These are phyloP conservation scores for Drosera capensis DNA, from an alignment of 148 eudicot genomes.

Conservation along the genomic window DNA sequence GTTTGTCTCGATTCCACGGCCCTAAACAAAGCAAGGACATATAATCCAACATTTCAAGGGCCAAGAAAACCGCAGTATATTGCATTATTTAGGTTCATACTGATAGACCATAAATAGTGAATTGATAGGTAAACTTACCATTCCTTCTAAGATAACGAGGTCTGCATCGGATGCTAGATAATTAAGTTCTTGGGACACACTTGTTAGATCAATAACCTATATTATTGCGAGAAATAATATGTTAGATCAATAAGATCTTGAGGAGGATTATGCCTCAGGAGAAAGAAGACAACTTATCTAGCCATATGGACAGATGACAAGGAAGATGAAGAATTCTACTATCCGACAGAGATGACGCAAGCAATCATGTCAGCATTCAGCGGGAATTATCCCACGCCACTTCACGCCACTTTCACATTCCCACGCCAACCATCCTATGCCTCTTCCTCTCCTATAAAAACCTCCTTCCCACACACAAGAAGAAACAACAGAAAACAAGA, in stretches of 20 bases:
- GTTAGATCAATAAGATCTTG: slow-evolving; percentile 5
- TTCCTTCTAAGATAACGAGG: slow-evolving; percentile 88
- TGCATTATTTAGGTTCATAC: not conserved
- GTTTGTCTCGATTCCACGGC: slow-evolving; percentile 98
- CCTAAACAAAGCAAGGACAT: slow-evolving; percentile 29
- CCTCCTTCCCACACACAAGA: no score
- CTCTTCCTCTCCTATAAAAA: no score
- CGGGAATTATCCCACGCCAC: no score
- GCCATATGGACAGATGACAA: no score
- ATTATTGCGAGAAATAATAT: slow-evolving; percentile 6
- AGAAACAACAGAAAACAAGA: no score
- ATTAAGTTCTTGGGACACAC: slow-evolving; percentile 84
- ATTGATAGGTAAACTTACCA: slow-evolving; percentile 43
- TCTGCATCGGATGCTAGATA: slow-evolving; percentile 89
- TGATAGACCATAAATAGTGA: not conserved
- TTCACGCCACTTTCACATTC: no score
- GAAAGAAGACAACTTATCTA: not conserved
- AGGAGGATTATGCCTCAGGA: not conserved
- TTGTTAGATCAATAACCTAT: slow-evolving; percentile 84
- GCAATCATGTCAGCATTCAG: no score
- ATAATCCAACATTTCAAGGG: not conserved
- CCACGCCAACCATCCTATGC: no score
- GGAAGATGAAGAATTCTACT: no score
- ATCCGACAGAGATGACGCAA: no score
- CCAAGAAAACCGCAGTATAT: not conserved